Conservation (phyloP, 148 eudicot species). For the Nepenthes gracilis region DNA sequence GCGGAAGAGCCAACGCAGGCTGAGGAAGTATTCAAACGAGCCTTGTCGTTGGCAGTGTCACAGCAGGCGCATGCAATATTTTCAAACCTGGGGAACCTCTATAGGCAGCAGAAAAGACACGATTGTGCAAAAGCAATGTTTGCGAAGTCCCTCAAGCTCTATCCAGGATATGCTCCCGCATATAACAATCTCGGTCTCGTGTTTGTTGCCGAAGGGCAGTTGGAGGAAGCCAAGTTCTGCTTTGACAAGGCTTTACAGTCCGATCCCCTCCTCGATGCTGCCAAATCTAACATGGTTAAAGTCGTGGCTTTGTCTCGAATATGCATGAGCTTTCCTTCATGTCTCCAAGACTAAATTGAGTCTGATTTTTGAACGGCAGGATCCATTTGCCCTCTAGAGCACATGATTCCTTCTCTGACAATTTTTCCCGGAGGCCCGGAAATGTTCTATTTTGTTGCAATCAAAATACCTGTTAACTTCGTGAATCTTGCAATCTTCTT, state of each 20-base stretch:
- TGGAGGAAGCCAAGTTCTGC: constrained; percentile 90
- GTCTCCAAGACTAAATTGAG: constrained; percentile 2
- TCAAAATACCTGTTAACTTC: too few species aligned
- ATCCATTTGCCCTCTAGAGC: too few species aligned
- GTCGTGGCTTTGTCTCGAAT: constrained; percentile 46
- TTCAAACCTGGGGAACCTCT: constrained; percentile 83
- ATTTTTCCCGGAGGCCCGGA: too few species aligned
- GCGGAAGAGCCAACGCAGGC: constrained; percentile 60
- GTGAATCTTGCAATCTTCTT: too few species aligned
- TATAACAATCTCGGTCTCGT: constrained; percentile 96
- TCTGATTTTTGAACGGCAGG: too few species aligned
- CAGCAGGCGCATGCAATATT: constrained; percentile 71
- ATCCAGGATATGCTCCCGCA: constrained; percentile 14
- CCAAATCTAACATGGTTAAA: constrained; percentile 84
- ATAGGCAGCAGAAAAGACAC: constrained; percentile 56
- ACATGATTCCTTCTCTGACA: too few species aligned
- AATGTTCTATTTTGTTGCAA: too few species aligned
- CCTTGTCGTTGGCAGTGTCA: constrained; percentile 49
- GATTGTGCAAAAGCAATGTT: constrained; percentile 89
- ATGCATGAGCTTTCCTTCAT: constrained; percentile 25
- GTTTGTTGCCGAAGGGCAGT: constrained; percentile 74
- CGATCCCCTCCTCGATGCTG: constrained; percentile 89
- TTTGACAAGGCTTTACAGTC: constrained; percentile 74
- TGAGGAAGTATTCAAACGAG: constrained; percentile 74
- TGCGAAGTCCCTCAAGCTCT: constrained; percentile 67